Conservation (phyloP, 2,329 filamentous ascomycete species). For the Knufia petricola region DNA sequence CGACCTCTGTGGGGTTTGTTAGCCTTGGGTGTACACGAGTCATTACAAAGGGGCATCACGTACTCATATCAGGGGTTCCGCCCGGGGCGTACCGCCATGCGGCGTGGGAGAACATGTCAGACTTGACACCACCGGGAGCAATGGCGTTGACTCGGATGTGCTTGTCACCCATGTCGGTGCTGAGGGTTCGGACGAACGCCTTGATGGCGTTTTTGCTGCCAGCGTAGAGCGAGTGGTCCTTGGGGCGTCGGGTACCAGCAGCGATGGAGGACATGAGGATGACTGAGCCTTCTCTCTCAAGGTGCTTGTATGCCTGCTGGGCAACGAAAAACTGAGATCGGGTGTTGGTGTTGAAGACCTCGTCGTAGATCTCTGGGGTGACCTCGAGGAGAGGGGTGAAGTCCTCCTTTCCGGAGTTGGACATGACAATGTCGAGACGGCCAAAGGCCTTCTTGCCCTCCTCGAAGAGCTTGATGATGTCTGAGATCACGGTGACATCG, state of each 20-base stretch:
- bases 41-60: not conserved
- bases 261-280: constrained; percentile 49
- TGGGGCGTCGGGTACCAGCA: constrained; percentile 53
- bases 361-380: constrained; percentile 50
- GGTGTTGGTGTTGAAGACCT: constrained; percentile 53
- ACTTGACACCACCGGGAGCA: constrained; percentile 63
- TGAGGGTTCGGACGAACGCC: constrained; percentile 61
- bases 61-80: constrained; percentile 33
- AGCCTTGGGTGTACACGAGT: not conserved
- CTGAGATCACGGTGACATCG: constrained; percentile 30
- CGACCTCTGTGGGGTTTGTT: constrained; percentile 28
- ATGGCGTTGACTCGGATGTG: constrained; percentile 65
- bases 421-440: constrained; percentile 56
- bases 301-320: constrained; percentile 61
- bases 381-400: constrained; percentile 54
- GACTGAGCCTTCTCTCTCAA: constrained; percentile 58
- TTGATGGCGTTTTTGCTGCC: constrained; percentile 64
- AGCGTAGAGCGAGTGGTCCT: constrained; percentile 61
- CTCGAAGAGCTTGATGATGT: constrained; percentile 36
- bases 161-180: constrained; percentile 59
- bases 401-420: constrained; percentile 34
- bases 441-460: constrained; percentile 43
- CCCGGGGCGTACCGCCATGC: constrained; percentile 56
- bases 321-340: constrained; percentile 56
- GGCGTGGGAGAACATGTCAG: constrained; percentile 66